phyloP scores from a whole-genome alignment of 805 yeast species.

The Scheffersomyces ergatensis region DNA sequence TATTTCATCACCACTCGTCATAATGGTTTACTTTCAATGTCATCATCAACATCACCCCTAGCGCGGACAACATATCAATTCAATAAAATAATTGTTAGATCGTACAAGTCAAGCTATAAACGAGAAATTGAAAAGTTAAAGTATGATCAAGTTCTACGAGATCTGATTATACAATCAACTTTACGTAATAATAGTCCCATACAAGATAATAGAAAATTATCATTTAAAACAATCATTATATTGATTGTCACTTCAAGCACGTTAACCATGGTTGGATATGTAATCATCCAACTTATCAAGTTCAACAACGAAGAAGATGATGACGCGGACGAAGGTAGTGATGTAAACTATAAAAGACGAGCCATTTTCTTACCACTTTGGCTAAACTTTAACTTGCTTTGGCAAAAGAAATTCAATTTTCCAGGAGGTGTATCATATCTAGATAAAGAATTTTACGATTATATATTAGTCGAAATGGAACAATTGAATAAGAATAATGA shows the following conservation, averaged over 20 bases:
- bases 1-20: too few relatives aligned
- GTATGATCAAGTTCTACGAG: conserved; percentile 10
- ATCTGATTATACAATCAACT: conserved; percentile 6
- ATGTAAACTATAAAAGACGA: background rate
- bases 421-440: conserved; percentile 24
- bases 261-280: conserved; percentile 21
- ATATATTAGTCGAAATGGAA: conserved; percentile 12
- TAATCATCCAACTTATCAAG: conserved; percentile 13
- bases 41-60: too few relatives aligned
- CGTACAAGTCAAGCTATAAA: background rate
- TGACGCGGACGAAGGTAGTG: background rate
- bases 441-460: conserved; percentile 17
- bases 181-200: conserved; percentile 1
- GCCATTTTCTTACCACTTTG: conserved; percentile 23
- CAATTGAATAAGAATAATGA: conserved; percentile 8
- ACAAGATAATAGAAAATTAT: conserved; percentile 9
- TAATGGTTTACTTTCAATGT: too few relatives aligned
- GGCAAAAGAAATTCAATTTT: conserved; percentile 17
- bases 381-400: conserved; percentile 25
- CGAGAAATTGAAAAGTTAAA: conserved; percentile 11
- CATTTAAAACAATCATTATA: conserved; percentile 17
- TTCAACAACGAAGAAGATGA: conserved; percentile 6
- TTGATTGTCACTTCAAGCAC: conserved; percentile 19
- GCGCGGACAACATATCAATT: too few relatives aligned
- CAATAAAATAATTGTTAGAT: too few relatives aligned